These are phyloP conservation scores for Talaromyces sp. DNA, from an alignment of 2,329 filamentous ascomycete genomes.

Conservation along the genomic window DNA sequence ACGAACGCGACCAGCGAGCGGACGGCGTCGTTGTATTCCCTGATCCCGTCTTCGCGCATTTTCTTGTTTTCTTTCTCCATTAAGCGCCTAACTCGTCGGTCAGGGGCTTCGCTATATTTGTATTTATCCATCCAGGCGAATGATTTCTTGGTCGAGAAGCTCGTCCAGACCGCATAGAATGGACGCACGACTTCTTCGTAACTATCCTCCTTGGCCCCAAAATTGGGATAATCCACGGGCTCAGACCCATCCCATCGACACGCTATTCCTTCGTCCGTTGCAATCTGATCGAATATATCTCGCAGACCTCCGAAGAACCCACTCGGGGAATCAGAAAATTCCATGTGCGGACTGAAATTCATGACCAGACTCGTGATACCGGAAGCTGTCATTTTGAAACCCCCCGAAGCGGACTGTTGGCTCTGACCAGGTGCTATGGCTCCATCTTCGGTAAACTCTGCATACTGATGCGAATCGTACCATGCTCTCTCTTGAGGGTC, in stretches of 20 bases:
- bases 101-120: conserved; percentile 77
- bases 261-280: conserved; percentile 72
- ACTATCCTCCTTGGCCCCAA: conserved; percentile 70
- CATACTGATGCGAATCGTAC: conserved; percentile 92
- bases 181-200: conserved; percentile 72
- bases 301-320: conserved; percentile 82
- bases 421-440: conserved; percentile 27
- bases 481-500: conserved; percentile 93
- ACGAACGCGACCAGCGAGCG: conserved; percentile 81
- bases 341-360: conserved; percentile 71
- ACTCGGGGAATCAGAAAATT: conserved; percentile 72
- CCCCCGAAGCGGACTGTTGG: conserved; percentile 57
- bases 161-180: conserved; percentile 78
- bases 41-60: conserved; percentile 72
- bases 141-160: conserved; percentile 77
- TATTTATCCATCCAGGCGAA: conserved; percentile 90
- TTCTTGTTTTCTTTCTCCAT: conserved; percentile 97
- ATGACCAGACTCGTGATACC: conserved; percentile 76
- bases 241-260: conserved; percentile 61
- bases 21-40: conserved; percentile 91
- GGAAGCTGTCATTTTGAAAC: conserved; percentile 71
- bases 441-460: conserved; percentile 67
- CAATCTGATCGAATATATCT: conserved; percentile 74
- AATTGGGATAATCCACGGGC: conserved; percentile 69
- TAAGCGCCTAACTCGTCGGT: conserved; percentile 72